These are phyloP conservation scores for Handroanthus guayacan DNA, from an alignment of 257 asterid species.

Conservation along the genomic window DNA sequence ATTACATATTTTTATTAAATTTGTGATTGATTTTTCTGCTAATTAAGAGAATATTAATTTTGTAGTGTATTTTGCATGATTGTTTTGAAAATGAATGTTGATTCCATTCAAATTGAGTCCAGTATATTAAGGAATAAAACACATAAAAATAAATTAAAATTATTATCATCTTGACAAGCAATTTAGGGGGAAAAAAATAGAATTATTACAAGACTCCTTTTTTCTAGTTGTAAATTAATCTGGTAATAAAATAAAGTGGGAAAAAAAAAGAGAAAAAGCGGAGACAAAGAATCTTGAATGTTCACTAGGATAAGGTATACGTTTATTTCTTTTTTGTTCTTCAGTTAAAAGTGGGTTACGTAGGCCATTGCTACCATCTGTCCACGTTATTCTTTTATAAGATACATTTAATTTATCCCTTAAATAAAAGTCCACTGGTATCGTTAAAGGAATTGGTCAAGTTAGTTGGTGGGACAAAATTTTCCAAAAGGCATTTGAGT, in stretches of 20 bases:
- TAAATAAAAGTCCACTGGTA: conserved; percentile 8
- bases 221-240: no score
- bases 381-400: background rate
- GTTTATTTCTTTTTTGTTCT: background rate
- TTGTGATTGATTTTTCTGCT: no score
- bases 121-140: no score
- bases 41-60: no score
- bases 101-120: no score
- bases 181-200: background rate
- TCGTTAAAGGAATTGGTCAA: background rate
- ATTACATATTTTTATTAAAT: no score
- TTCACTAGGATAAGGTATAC: background rate
- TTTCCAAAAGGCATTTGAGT: no score
- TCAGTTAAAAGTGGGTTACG: background rate
- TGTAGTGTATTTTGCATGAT: no score
- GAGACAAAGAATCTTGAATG: conserved; percentile 16
- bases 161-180: background rate
- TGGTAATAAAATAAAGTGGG: background rate
- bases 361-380: conserved; percentile 5
- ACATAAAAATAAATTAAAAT: background rate
- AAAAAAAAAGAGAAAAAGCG: background rate
- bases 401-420: background rate
- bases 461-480: no score
- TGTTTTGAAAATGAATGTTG: no score
- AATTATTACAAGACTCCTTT: background rate